phyloP scores from a whole-genome alignment of 2,329 filamentous ascomycete species.

The Pleomassaria siparia region DNA sequence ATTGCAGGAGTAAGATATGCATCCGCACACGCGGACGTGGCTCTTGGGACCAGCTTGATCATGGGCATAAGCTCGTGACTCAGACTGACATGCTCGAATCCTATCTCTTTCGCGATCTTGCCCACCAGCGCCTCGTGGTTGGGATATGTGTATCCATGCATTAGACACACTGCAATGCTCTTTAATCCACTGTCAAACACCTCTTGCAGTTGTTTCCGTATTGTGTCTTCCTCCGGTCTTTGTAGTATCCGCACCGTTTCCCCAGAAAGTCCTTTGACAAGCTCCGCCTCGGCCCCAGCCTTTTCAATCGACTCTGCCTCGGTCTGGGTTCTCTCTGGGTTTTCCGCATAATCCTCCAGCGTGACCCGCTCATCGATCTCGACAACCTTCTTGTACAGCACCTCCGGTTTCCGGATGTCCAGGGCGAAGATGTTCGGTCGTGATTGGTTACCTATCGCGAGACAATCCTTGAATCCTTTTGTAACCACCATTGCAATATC shows the following conservation, averaged over 20 bases:
- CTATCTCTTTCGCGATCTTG: conserved; percentile 73
- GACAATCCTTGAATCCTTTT: conserved; percentile 82
- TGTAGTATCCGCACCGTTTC: conserved; percentile 72
- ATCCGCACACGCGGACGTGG: conserved; percentile 76
- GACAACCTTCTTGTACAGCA: conserved; percentile 81
- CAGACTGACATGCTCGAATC: conserved; percentile 79
- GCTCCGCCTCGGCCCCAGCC: conserved; percentile 49
- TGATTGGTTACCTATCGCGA: conserved; percentile 88
- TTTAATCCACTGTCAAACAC: conserved; percentile 71
- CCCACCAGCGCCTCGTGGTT: conserved; percentile 81
- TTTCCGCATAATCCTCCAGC: conserved; percentile 87
- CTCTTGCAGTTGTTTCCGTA: conserved; percentile 63
- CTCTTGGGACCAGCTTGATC: conserved; percentile 78
- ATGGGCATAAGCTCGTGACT: conserved; percentile 84
- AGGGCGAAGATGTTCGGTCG: conserved; percentile 89
- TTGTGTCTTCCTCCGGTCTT: conserved; percentile 59
- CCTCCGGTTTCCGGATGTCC: conserved; percentile 82
- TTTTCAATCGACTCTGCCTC: conserved; percentile 55
- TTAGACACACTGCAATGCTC: conserved; percentile 85
- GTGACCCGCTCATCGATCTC: conserved; percentile 91
- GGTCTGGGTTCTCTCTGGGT: conserved; percentile 67
- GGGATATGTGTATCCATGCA: conserved; percentile 91
- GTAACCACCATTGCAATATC: conserved; percentile 85
- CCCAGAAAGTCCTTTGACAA: conserved; percentile 72
- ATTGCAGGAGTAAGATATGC: conserved; percentile 80